A percentile compares a stretch with the other conserved stretches of the same genome.
phyloP scores from a whole-genome alignment of 2,329 filamentous ascomycete species.

The Aspergillus amoenus region DNA sequence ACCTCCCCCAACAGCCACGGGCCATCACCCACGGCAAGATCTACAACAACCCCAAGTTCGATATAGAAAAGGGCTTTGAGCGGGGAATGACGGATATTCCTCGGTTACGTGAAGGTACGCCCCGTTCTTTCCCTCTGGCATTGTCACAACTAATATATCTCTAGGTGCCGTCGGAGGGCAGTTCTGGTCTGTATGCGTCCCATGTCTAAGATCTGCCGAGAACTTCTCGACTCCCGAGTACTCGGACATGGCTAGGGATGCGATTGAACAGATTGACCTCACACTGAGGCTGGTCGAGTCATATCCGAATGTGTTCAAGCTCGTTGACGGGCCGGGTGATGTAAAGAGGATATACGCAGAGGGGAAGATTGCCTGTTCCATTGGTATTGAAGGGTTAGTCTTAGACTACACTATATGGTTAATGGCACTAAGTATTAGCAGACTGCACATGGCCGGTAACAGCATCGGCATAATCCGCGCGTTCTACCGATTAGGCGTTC shows the following conservation, averaged over 20 bases:
- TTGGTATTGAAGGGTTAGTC: neutral
- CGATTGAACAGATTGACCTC: slow-evolving; percentile 5
- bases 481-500: slow-evolving; percentile 21
- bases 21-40: neutral
- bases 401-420: no score
- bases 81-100: slow-evolving; percentile 1
- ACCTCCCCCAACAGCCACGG: neutral
- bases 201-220: neutral
- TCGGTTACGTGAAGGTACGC: neutral
- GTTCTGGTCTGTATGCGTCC: neutral
- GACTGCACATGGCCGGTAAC: slow-evolving; percentile 11
- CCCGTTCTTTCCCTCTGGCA: no score
- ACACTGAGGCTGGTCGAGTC: neutral
- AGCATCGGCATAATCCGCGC: slow-evolving; percentile 21
- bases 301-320: neutral
- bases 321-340: neutral
- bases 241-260: neutral
- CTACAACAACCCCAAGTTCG: slow-evolving; percentile 5
- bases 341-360: neutral
- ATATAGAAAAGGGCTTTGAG: neutral
- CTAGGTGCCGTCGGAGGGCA: neutral
- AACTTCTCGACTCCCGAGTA: neutral
- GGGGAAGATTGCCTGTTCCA: slow-evolving; percentile 2
- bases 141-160: no score
- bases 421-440: neutral